phyloP scores from a whole-genome alignment of 1,284 basidiomycete genomes.

The Marasmius oreades region DNA sequence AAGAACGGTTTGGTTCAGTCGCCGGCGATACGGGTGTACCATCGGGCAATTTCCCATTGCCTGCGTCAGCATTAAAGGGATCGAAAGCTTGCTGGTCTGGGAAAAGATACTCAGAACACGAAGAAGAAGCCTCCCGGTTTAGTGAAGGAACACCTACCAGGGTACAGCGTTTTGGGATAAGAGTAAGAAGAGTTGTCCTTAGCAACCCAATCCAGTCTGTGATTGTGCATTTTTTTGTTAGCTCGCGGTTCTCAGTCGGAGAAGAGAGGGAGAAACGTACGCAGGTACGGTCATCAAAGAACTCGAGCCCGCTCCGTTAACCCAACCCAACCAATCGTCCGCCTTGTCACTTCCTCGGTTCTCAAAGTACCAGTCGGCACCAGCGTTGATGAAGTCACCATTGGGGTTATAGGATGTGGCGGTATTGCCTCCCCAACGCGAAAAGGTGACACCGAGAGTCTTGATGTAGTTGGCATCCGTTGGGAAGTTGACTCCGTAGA shows the following conservation, averaged over 20 bases:
- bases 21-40: conserved; percentile 36
- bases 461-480: conserved; percentile 40
- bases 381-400: conserved; percentile 48
- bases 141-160: conserved; percentile 26
- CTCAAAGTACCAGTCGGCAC: conserved; percentile 52
- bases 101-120: not conserved
- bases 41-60: conserved; percentile 41
- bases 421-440: conserved; percentile 52
- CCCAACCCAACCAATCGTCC: conserved; percentile 47
- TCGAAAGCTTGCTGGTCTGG: conserved; percentile 40
- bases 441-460: conserved; percentile 42
- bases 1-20: conserved; percentile 32
- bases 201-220: conserved; percentile 49
- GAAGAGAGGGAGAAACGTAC: conserved; percentile 25
- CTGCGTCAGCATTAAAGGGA: conserved; percentile 44
- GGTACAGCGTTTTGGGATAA: conserved; percentile 38
- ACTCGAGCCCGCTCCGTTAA: conserved; percentile 37
- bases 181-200: conserved; percentile 49
- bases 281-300: conserved; percentile 44
- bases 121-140: too few relatives aligned
- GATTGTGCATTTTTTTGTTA: conserved; percentile 1
- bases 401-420: conserved; percentile 50
- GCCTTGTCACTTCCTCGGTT: conserved; percentile 36
- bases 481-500: conserved; percentile 53
- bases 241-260: not conserved